Percentiles rank a stretch among this genome's conserved stretches.
These are phyloP conservation scores for Metarhizium rileyi DNA, from an alignment of 2,329 filamentous ascomycete species.

Conservation along the genomic window DNA sequence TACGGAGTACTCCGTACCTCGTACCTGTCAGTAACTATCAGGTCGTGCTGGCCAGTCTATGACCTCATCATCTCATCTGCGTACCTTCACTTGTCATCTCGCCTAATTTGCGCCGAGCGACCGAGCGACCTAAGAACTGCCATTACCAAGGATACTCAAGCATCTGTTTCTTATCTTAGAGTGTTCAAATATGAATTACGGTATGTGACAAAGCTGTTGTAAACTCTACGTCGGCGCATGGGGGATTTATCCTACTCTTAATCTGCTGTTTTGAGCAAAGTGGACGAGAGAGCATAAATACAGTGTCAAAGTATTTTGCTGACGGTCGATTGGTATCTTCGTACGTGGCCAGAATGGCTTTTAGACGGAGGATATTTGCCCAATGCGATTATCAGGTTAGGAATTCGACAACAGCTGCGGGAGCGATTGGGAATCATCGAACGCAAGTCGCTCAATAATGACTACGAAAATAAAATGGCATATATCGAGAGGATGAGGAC, in stretches of 20 bases:
- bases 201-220: not conserved
- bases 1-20: too few species aligned
- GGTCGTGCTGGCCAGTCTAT: not conserved
- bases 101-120: not conserved
- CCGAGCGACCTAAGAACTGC: not conserved
- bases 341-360: slow-evolving; percentile 36
- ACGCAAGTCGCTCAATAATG: slow-evolving; percentile 40
- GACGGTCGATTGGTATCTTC: not conserved
- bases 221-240: not conserved
- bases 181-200: slow-evolving; percentile 9
- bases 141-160: not conserved
- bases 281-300: too few species aligned
- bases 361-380: slow-evolving; percentile 59
- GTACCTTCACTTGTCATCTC: not conserved
- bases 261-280: not conserved
- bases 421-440: slow-evolving; percentile 47
- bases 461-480: slow-evolving; percentile 50
- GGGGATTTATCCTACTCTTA: not conserved
- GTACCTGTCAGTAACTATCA: too few species aligned
- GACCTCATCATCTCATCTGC: slow-evolving; percentile 1
- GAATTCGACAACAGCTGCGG: slow-evolving; percentile 57
- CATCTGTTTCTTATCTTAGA: not conserved
- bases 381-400: slow-evolving; percentile 49
- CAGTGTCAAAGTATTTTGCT: not conserved
- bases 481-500: slow-evolving; percentile 50